Percentiles rank a stretch among this genome's conserved stretches.
Conservation (phyloP, 768 basidiomycete genomes). For the Chalciporus chontae region DNA sequence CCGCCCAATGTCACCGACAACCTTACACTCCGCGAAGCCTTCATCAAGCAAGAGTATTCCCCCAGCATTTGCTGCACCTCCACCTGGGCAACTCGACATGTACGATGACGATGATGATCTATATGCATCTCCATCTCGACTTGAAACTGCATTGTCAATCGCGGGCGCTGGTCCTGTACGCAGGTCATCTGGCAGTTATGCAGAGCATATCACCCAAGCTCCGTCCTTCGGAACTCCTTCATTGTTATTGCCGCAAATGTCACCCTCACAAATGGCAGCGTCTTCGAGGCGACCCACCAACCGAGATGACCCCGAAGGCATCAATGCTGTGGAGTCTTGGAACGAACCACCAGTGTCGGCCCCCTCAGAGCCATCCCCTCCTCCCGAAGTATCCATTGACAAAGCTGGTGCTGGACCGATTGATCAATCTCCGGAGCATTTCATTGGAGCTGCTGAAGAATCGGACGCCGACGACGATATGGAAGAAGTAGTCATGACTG, state of each 20-base stretch:
- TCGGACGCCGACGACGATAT: conserved; percentile 35
- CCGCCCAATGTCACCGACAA: neutral
- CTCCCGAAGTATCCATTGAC: neutral
- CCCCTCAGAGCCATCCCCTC: neutral
- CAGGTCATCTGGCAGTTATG: conserved; percentile 10
- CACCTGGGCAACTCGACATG: conserved; percentile 1
- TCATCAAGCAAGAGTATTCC: conserved; percentile 2
- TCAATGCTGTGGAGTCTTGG: neutral
- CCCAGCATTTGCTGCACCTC: neutral
- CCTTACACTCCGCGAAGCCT: neutral
- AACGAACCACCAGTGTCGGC: conserved; percentile 8
- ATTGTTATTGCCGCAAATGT: conserved; percentile 24
- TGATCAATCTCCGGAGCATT: neutral
- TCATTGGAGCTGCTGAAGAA: conserved; percentile 2
- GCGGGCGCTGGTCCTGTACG: conserved; percentile 51
- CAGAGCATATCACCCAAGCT: conserved; percentile 12
- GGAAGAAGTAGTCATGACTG: conserved; percentile 31
- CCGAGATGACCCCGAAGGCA: neutral
- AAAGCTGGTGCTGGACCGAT: neutral
- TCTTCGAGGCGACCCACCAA: neutral
- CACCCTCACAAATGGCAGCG: neutral
- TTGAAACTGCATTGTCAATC: conserved; percentile 68
- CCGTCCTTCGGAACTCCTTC: conserved; percentile 39
- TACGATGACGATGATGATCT: conserved; percentile 43
- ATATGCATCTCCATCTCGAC: conserved; percentile 47